Conservation (phyloP, 306 rosid species). For the Rosa multiflora region DNA sequence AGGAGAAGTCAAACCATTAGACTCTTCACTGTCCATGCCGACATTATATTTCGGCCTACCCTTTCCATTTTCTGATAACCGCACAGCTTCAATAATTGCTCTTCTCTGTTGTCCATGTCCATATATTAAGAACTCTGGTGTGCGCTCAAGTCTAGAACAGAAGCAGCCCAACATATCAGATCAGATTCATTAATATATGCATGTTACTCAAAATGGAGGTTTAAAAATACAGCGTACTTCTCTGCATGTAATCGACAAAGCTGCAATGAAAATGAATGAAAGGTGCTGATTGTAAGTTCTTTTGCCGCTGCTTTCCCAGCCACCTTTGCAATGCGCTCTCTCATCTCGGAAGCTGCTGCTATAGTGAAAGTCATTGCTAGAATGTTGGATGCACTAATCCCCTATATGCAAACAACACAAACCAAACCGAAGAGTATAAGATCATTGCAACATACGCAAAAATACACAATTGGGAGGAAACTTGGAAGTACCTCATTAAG, state of each 20-base stretch:
- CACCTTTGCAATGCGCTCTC: slow-evolving; percentile 82
- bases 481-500: slow-evolving; percentile 67
- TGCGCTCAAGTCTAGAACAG: slow-evolving; percentile 70
- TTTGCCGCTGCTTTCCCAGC: slow-evolving; percentile 76
- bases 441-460: neutral
- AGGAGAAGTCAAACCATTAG: slow-evolving; percentile 42
- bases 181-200: neutral
- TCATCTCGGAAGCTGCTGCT: slow-evolving; percentile 97
- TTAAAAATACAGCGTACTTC: slow-evolving; percentile 45
- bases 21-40: slow-evolving; percentile 40
- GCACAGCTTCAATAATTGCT: slow-evolving; percentile 81
- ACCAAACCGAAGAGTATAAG: neutral
- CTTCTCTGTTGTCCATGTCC: slow-evolving; percentile 92
- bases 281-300: slow-evolving; percentile 88
- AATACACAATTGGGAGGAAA: slow-evolving; percentile 6
- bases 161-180: slow-evolving; percentile 16
- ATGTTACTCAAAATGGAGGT: neutral
- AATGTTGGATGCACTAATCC: slow-evolving; percentile 65
- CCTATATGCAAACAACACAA: slow-evolving; percentile 41
- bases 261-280: slow-evolving; percentile 96
- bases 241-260: slow-evolving; percentile 91
- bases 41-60: slow-evolving; percentile 37
- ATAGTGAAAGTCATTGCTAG: slow-evolving; percentile 97
- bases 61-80: slow-evolving; percentile 60
- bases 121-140: slow-evolving; percentile 82